These are phyloP conservation scores for Endothia cerciana DNA, from an alignment of 2,329 filamentous ascomycete genomes.

Conservation along the genomic window DNA sequence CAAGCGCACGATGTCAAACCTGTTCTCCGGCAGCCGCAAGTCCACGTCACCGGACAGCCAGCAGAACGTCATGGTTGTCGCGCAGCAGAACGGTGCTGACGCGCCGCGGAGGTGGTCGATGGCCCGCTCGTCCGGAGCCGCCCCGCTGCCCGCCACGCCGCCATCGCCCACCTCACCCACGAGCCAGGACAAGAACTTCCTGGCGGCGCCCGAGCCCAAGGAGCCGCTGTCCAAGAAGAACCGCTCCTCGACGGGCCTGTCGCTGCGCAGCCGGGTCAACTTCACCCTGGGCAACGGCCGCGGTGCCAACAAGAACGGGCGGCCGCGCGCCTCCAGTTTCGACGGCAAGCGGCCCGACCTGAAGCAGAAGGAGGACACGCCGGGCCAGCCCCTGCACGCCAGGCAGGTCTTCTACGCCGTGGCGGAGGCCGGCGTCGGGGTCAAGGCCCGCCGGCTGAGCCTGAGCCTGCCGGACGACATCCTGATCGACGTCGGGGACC, in stretches of 20 bases:
- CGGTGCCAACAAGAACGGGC: slow-evolving; percentile 33
- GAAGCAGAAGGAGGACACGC: slow-evolving; percentile 32
- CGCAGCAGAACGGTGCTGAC: slow-evolving; percentile 17
- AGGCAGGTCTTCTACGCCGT: slow-evolving; percentile 44
- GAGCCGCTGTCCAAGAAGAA: slow-evolving; percentile 57
- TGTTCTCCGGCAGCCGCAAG: slow-evolving; percentile 48
- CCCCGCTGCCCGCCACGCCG: slow-evolving; percentile 51
- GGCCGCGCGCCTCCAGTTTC: slow-evolving; percentile 54
- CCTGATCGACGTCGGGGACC: slow-evolving; percentile 69
- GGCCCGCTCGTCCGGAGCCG: slow-evolving; percentile 50
- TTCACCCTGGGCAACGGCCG: slow-evolving; percentile 43
- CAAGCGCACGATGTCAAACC: slow-evolving; percentile 53
- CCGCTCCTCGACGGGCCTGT: slow-evolving; percentile 55
- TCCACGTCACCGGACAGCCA: slow-evolving; percentile 40
- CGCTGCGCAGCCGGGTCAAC: slow-evolving; percentile 52
- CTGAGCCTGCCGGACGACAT: slow-evolving; percentile 75
- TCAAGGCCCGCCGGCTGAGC: slow-evolving; percentile 80
- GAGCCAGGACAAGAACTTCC: slow-evolving; percentile 31
- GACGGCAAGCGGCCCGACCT: slow-evolving; percentile 42
- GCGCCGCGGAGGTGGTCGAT: slow-evolving; percentile 51
- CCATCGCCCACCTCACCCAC: slow-evolving; percentile 52
- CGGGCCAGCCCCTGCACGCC: slow-evolving; percentile 32
- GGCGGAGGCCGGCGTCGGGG: slow-evolving; percentile 71
- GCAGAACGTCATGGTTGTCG: slow-evolving; percentile 30
- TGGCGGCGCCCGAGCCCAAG: slow-evolving; percentile 44